Base-by-base conservation (phyloP, 768 basidiomycete genomes). In the Psilocybe cyanescens region DNA sequence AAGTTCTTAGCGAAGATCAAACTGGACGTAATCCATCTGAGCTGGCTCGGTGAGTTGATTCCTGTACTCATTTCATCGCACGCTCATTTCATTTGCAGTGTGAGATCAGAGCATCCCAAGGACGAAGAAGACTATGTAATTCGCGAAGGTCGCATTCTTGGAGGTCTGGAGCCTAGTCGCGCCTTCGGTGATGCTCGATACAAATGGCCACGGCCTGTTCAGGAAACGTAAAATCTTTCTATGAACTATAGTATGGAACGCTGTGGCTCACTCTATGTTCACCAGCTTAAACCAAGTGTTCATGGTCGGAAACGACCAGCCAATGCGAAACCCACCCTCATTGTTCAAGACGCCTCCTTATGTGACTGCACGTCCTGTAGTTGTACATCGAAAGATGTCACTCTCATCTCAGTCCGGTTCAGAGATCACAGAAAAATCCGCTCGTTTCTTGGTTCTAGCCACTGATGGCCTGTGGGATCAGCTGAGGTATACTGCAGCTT, bases 1-100 rank as follows among this genome's bases (percentile, higher is more conserved):
- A 97, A 72, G 93, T 93, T n/a, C 81, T 99, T 63, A 94, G 86
- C 30, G 95, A 98, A 74, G 97, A 99, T 71, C 96, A 98, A 79
- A 98, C 96, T 6, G 97, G 95, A 41, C 86, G 94, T 65, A 98
- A 95, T 71, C 87, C 85, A 14, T 89, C 85, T 49, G 97, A 99
- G 75, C 78, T 90, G 28, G 83, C 83, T 72, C 86, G 95, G 96
- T 95, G 67, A 54, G 79, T 54, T 8, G 14, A 12, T 49, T 28
- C 37, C 11, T 35, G 7, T 4, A 31, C 17, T 31, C 47, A 31
- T 37, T 57, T 14, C 29, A 17, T 24, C 29, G 17, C 37, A 16
- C 48, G n/a, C 49, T 53, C 45, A 31, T 56, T 37, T 57, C 39
- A 46, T 37, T 37, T 45, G 29, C 58, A 94, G 94, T 48, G 83